Conservation (phyloP, 768 basidiomycete genomes). For the Suillus clintonianus region DNA sequence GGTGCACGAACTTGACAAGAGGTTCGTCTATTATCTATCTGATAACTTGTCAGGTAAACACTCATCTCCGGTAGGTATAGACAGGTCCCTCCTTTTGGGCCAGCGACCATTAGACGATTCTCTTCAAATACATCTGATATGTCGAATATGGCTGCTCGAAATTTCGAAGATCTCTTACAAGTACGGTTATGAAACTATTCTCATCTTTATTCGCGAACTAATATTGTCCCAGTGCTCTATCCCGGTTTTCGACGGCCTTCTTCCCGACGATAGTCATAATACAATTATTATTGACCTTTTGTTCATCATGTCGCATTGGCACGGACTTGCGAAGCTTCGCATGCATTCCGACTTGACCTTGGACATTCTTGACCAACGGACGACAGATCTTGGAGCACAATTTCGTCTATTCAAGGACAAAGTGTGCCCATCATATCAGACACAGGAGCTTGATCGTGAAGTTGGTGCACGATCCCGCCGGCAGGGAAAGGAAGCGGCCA, state of each 20-base stretch:
- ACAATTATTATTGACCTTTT: background rate
- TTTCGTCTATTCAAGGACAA: slow-evolving; percentile 22
- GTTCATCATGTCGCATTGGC: too few relatives aligned
- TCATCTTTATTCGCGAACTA: background rate
- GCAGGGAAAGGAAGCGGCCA: background rate
- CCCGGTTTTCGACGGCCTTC: slow-evolving; percentile 33
- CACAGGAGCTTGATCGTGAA: slow-evolving; percentile 17
- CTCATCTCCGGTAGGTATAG: slow-evolving; percentile 23
- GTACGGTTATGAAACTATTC: background rate
- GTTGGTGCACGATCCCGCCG: background rate
- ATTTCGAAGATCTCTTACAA: slow-evolving; percentile 40
- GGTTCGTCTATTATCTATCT: slow-evolving; percentile 11
- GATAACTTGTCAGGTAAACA: too few relatives aligned
- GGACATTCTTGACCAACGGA: slow-evolving; percentile 9
- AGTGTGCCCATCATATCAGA: slow-evolving; percentile 21
- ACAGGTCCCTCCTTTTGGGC: slow-evolving; percentile 32
- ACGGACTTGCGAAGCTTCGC: slow-evolving; percentile 5
- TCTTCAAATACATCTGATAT: slow-evolving; percentile 32
- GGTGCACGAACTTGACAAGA: slow-evolving; percentile 18
- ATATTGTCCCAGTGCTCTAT: slow-evolving; percentile 24
- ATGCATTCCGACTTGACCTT: slow-evolving; percentile 29
- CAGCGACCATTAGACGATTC: slow-evolving; percentile 30
- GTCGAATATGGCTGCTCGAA: slow-evolving; percentile 35
- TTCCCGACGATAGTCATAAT: slow-evolving; percentile 12
- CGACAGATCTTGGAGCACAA: slow-evolving; percentile 17